Evolutionary conservation across 192 early-diverging fungal species (phyloP).

Genomic region (Phycomyces blakesleeanus): DNA sequence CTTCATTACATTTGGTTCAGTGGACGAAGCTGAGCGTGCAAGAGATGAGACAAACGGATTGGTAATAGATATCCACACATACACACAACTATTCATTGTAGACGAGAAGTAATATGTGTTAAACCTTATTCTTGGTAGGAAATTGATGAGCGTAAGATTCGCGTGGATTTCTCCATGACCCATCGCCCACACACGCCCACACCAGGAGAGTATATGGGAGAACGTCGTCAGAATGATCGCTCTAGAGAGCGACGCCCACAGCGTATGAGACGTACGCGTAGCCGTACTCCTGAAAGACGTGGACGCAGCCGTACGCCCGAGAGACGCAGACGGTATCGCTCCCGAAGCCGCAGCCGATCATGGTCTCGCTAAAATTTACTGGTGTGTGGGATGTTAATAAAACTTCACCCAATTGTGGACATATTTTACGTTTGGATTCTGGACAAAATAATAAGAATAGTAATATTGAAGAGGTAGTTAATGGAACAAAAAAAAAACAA

Average conservation of each 20-base stretch:
- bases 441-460: too few relatives aligned
- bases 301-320: constrained; percentile 22
- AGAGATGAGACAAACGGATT: constrained; percentile 59
- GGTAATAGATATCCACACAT: not conserved
- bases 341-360: constrained; percentile 31
- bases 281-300: constrained; percentile 29
- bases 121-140: too few relatives aligned
- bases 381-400: too few relatives aligned
- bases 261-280: constrained; percentile 10
- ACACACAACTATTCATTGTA: too few relatives aligned
- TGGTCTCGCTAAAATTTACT: constrained; percentile 29
- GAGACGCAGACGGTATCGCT: constrained; percentile 27
- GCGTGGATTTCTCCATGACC: constrained; percentile 61
- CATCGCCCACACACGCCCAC: constrained; percentile 61
- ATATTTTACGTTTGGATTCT: too few relatives aligned
- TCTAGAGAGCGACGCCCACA: constrained; percentile 15
- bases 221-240: constrained; percentile 33
- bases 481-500: too few relatives aligned
- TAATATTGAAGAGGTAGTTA: too few relatives aligned
- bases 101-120: too few relatives aligned
- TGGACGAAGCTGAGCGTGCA: constrained; percentile 51
- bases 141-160: constrained; percentile 55
- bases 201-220: constrained; percentile 74
- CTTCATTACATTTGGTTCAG: constrained; percentile 54
- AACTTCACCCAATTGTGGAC: too few relatives aligned